Percentiles rank a stretch among this genome's conserved stretches.
Conservation (phyloP, 2,329 filamentous ascomycete genomes). For the Mollisiaceae sp. region DNA sequence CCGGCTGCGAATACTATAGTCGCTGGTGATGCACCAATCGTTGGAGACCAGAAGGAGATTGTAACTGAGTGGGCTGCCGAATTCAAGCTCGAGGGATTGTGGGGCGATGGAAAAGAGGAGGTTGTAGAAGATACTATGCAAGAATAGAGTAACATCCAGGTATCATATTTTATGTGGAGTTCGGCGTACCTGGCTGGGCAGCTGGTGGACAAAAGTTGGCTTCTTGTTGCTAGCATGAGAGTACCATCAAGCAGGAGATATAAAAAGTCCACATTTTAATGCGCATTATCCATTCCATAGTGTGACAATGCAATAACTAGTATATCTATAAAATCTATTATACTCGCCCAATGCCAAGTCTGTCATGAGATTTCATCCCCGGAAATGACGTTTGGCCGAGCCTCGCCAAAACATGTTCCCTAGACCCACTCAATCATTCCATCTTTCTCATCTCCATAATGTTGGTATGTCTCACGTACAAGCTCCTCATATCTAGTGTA, state of each 20-base stretch:
- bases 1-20: slow-evolving; percentile 45
- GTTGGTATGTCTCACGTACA: neutral
- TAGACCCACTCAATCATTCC: slow-evolving; percentile 4
- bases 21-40: slow-evolving; percentile 49
- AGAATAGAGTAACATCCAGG: slow-evolving; percentile 28
- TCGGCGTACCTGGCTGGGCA: slow-evolving; percentile 18
- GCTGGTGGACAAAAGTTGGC: slow-evolving; percentile 10
- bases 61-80: slow-evolving; percentile 93
- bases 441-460: neutral
- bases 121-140: slow-evolving; percentile 39
- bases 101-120: slow-evolving; percentile 67
- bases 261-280: neutral
- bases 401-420: slow-evolving; percentile 7
- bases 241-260: slow-evolving; percentile 1
- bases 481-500: neutral
- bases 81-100: slow-evolving; percentile 93
- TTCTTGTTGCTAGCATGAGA: slow-evolving; percentile 1
- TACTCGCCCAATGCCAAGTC: no score
- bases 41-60: slow-evolving; percentile 79
- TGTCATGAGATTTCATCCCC: neutral
- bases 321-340: neutral
- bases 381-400: slow-evolving; percentile 5
- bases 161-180: slow-evolving; percentile 11
- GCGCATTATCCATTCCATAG: neutral
- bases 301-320: neutral